Evolutionary conservation across 768 basidiomycete genomes (phyloP), one percentile per base, ranked within the genome.

Genomic region (Clavulina sp.): DNA sequence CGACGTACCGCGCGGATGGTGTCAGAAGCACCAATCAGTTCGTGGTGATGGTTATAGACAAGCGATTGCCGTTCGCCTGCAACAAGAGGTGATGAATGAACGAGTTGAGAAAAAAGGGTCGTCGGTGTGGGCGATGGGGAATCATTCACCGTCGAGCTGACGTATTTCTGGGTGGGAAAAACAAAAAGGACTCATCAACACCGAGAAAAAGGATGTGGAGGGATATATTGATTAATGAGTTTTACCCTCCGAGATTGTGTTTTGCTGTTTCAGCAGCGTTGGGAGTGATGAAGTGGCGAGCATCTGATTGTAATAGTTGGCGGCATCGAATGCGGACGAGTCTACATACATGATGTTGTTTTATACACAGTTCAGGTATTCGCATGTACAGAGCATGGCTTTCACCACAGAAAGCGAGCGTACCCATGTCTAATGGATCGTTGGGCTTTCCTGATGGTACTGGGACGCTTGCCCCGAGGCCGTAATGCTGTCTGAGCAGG

Each of bases 1-100:
- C 5, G 19, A 58, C 78, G 19, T 64, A 89, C 87, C 4, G 81
- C 77, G 54, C 80, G 78, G 57, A 95, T 93, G 5, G 91, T 93
- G 59, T 89, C 85, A 54, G 82, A 87, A 2, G 91, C 91, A 1
- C 86, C 85, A 48, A 95, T 91, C 19, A 95, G 78, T 57, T 95
- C 91, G 54, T 91, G 87, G 60, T 95, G 91, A 60, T 92, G 89
- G 59, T 92, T 89, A 62, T 95, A 95, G 7, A 95, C 89, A 41
- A 95, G 70, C 5, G 84, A 82, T 64, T 95, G 89, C 23, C 86
- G 70, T 60, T 93, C 89, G 60, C 81, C 77, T n/a, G n/a, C n/a
- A n/a, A n/a, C n/a, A n/a, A n/a, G n/a, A n/a, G n/a, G n/a, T n/a
- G n/a, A n/a, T n/a, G n/a, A n/a, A n/a, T n/a, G n/a, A n/a, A n/a